phyloP scores from a whole-genome alignment of 768 basidiomycete genomes.

The Leucocoprinus leucothites region DNA sequence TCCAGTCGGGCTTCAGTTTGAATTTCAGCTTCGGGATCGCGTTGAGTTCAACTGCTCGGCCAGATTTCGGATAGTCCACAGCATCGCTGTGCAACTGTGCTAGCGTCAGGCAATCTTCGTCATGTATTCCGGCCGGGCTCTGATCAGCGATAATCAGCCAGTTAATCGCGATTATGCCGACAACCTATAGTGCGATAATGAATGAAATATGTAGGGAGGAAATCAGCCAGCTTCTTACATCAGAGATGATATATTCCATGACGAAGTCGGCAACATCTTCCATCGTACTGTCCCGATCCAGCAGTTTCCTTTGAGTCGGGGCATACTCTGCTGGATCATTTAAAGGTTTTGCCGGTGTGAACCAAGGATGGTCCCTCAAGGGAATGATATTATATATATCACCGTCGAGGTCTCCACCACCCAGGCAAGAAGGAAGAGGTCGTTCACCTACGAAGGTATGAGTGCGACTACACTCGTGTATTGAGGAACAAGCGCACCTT shows the following conservation, averaged over 20 bases:
- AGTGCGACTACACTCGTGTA: background rate
- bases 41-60: conserved; percentile 36
- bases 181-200: conserved; percentile 31
- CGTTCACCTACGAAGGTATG: conserved; percentile 40
- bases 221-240: conserved; percentile 33
- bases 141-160: conserved; percentile 69
- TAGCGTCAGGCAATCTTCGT: conserved; percentile 49
- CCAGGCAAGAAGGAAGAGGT: conserved; percentile 59
- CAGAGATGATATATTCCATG: conserved; percentile 64
- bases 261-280: conserved; percentile 68
- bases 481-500: conserved; percentile 34
- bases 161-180: conserved; percentile 60
- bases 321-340: conserved; percentile 44
- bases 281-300: conserved; percentile 52
- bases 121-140: conserved; percentile 40
- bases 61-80: conserved; percentile 65
- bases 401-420: conserved; percentile 72
- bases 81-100: conserved; percentile 60
- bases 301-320: conserved; percentile 40
- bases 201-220: background rate
- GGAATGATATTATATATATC: conserved; percentile 56
- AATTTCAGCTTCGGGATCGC: conserved; percentile 42
- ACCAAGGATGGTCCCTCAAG: conserved; percentile 30
- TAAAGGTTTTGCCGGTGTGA: conserved; percentile 16
- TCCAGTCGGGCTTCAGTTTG: conserved; percentile 54